Base-by-base conservation (phyloP, 148 eudicot species). In the Rhododendron mucronatum region DNA sequence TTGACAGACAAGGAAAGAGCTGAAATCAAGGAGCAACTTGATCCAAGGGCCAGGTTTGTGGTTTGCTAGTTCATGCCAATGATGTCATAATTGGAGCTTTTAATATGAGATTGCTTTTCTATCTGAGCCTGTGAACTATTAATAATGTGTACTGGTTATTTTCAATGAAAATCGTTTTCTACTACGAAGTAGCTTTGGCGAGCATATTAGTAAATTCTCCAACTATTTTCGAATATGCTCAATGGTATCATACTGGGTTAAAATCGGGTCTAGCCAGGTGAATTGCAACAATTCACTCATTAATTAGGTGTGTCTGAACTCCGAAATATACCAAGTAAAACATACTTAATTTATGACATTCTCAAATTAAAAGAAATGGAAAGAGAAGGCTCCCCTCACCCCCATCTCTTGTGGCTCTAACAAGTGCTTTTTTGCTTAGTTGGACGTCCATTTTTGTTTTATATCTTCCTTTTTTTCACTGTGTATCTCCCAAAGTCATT, bases 31-130 rank as follows among this genome's bases (percentile, higher is more conserved):
- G 98, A 95, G 89, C 89, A 83, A 85, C 84, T 95, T 81, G 94
- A 96, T 85, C 96, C 98, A 26, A 88, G 77, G 71, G 95, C 96
- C 86, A 94, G 98, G 99, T 96, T 86, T 89, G 93, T 88, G 85
- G 76, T 77, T 57, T 45, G 10, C 41, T 83, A n/a, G 37, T 79
- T 84, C 5, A 0, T 84, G 76, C 39, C 41, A 28, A 71, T 30
- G 76, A 21, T 84, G 18, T 69, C 61, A 18, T 69, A 28, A 69
- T 16, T 14, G 75, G 75, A 2, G n/a, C 26, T 13, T 48, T 50
- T 13, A 33, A 50, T 69, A 67, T 67, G 20, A 48, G 44, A 16
- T 48, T 84, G 79, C 63, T 28, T 33, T 73, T 55, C 45, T n/a
- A 14, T 69, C 21, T 30, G 41, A 48, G 28, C 26, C 6, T 83